These are phyloP conservation scores for Trichosanthes truncata DNA, from an alignment of 306 rosid species.

Conservation along the genomic window DNA sequence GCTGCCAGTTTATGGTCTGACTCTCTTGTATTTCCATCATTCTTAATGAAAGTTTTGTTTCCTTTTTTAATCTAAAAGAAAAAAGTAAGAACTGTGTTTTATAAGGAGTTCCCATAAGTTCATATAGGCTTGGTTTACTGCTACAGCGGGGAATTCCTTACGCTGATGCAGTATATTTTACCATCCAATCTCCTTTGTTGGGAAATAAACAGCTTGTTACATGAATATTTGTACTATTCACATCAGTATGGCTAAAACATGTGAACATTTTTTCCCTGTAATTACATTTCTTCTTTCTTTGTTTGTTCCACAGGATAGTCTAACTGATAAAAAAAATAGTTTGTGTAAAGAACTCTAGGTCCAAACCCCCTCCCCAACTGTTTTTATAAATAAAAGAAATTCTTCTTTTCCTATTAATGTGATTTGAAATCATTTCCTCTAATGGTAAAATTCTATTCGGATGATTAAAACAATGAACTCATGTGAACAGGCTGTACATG, in stretches of 20 bases:
- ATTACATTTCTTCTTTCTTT: not conserved
- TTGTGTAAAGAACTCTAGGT: not conserved
- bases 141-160: not conserved
- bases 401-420: not conserved
- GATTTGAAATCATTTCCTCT: not conserved
- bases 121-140: not conserved
- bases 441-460: not conserved
- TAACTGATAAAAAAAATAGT: not conserved
- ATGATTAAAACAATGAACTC: not conserved
- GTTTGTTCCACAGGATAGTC: not conserved
- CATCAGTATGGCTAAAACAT: not conserved
- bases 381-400: not conserved
- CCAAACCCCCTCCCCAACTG: not conserved
- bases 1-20: too few relatives aligned
- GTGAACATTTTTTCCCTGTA: not conserved
- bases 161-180: not conserved
- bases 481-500: slow-evolving; percentile 81
- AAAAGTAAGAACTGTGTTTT: not conserved
- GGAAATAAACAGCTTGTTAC: not conserved
- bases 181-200: not conserved
- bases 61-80: not conserved
- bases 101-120: not conserved
- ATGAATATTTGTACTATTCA: not conserved
- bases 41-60: not conserved
- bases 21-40: not conserved